Evolutionary conservation across 2,329 filamentous ascomycete genomes (phyloP).

Genomic region (Fusarium subglutinans): DNA sequence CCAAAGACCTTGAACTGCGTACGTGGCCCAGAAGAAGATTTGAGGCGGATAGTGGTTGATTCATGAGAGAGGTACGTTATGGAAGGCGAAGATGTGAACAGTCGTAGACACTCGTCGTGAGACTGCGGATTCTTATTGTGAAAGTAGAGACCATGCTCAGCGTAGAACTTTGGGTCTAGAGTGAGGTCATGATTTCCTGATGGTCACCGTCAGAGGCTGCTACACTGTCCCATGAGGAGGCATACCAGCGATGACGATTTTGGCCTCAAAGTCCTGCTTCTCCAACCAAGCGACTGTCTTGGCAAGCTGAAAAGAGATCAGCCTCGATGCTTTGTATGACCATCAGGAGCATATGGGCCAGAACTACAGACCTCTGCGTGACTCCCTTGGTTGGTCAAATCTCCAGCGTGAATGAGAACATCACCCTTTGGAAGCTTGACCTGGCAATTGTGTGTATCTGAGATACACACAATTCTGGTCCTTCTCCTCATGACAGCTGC

Average conservation of each 20-base stretch:
- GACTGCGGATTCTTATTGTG: constrained; percentile 67
- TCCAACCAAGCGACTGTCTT: constrained; percentile 74
- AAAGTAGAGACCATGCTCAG: constrained; percentile 60
- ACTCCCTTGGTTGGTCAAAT: constrained; percentile 78
- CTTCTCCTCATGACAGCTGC: constrained; percentile 45
- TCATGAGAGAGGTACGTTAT: constrained; percentile 74
- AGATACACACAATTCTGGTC: constrained; percentile 77
- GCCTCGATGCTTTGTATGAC: background rate
- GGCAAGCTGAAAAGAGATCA: constrained; percentile 54
- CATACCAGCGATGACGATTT: constrained; percentile 74
- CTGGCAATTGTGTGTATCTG: constrained; percentile 77
- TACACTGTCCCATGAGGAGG: background rate
- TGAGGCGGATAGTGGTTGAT: constrained; percentile 63
- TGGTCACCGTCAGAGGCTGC: constrained; percentile 8
- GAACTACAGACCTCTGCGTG: constrained; percentile 56
- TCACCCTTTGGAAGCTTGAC: constrained; percentile 75
- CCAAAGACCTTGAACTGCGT: constrained; percentile 75
- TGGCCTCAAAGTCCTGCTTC: constrained; percentile 72
- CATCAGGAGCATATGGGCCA: background rate
- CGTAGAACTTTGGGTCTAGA: constrained; percentile 71
- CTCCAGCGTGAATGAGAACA: constrained; percentile 79
- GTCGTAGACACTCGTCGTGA: constrained; percentile 59
- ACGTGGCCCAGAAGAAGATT: constrained; percentile 60
- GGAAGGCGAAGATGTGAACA: constrained; percentile 63
- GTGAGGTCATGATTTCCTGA: constrained; percentile 82